These are phyloP conservation scores for Thelephora ganbajun DNA, from an alignment of 768 basidiomycete genomes.

Conservation along the genomic window DNA sequence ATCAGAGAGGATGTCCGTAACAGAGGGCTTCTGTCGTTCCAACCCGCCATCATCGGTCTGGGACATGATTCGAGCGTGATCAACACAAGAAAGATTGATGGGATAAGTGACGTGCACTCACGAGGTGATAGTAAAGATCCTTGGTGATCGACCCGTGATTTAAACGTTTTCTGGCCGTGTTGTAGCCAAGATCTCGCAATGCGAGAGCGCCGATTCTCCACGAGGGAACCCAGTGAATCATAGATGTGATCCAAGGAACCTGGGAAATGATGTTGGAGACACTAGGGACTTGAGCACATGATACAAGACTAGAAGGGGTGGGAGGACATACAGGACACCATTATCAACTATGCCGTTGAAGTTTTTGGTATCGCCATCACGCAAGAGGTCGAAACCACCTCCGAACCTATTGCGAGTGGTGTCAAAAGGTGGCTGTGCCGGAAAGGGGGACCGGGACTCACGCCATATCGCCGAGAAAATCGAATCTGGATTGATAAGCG, in stretches of 20 bases:
- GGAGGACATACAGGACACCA: background rate
- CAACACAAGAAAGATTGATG: background rate
- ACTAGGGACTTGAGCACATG: background rate
- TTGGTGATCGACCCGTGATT: background rate
- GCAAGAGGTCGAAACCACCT: background rate
- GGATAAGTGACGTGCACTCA: background rate
- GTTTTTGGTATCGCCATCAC: background rate
- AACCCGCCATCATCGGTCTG: conserved; percentile 17
- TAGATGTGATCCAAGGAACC: background rate
- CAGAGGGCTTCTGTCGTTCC: conserved; percentile 13
- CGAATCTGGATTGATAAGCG: background rate
- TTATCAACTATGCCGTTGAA: background rate
- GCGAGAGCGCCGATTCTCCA: background rate
- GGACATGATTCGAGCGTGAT: background rate
- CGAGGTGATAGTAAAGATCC: background rate
- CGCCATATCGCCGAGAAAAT: background rate
- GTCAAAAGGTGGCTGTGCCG: background rate
- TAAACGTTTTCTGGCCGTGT: background rate
- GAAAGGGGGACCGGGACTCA: background rate
- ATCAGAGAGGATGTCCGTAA: conserved; percentile 21
- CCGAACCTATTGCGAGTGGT: background rate
- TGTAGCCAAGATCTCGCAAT: background rate
- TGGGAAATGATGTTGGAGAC: background rate
- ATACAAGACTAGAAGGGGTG: background rate
- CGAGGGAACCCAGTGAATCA: background rate